A percentile compares a stretch with the other conserved stretches of the same genome.
Conservation (phyloP, 169 alveolate species). For the Besnoitia besnoiti region DNA sequence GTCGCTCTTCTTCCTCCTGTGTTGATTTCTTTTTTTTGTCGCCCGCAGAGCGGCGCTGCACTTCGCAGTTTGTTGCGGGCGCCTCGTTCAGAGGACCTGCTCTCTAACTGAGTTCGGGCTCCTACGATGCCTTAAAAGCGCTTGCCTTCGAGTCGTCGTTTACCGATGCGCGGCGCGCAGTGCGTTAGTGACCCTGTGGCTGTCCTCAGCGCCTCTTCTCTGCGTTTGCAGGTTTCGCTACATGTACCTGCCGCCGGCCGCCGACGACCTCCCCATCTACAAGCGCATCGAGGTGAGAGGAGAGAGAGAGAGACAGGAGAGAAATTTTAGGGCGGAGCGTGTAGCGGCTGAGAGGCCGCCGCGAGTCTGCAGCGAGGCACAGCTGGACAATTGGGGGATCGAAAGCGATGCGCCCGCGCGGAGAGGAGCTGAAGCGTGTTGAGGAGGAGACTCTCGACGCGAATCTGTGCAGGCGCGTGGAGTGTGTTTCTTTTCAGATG, state of each 20-base stretch:
- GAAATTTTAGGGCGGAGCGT: neutral
- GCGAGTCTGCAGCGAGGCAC: neutral
- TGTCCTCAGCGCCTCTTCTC: neutral
- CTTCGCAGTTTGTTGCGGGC: neutral
- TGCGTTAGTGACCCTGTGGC: neutral
- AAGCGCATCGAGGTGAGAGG: conserved; percentile 27
- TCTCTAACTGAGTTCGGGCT: neutral
- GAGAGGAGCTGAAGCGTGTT: neutral
- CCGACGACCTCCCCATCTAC: neutral
- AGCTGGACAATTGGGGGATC: neutral
- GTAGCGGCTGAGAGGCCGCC: neutral
- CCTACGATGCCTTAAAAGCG: no score
- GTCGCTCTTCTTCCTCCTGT: neutral
- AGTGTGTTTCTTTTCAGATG: neutral
- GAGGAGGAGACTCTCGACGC: neutral
- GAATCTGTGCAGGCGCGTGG: neutral
- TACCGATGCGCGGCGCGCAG: neutral
- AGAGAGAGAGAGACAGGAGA: neutral
- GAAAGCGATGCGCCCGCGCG: neutral
- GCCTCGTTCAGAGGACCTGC: neutral
- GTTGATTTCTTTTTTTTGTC: neutral
- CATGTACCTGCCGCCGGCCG: neutral
- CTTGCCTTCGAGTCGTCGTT: neutral
- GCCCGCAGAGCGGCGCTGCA: neutral
- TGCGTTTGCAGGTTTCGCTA: neutral